Percentiles rank a stretch among this genome's conserved stretches.
phyloP scores from a whole-genome alignment of 78 protist genomes.

The Dictyostelium capitatum region DNA sequence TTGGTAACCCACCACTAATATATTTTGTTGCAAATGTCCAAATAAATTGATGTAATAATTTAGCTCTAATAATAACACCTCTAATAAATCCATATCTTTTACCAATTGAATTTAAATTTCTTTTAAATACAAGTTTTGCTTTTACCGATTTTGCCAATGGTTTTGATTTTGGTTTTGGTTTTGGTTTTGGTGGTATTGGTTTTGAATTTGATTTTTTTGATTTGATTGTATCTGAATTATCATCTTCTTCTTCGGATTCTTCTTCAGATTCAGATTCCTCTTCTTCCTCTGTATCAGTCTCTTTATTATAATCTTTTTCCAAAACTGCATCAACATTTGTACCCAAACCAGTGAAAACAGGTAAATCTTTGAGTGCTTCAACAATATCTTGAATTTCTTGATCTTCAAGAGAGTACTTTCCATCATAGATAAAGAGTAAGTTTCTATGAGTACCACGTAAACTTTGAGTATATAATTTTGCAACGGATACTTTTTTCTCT shows the following conservation, averaged over 20 bases:
- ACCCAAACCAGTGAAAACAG: background rate
- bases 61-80: background rate
- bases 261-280: too few relatives aligned
- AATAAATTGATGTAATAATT: slow-evolving; percentile 4
- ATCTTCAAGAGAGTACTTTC: background rate
- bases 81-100: slow-evolving; percentile 13
- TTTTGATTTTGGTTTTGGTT: background rate
- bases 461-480: background rate
- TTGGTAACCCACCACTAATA: background rate
- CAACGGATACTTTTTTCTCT: background rate
- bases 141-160: background rate
- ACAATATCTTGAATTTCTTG: background rate
- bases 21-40: background rate
- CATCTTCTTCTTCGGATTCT: background rate
- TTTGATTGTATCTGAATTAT: background rate
- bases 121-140: background rate
- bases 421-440: background rate
- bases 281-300: too few relatives aligned
- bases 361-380: slow-evolving; percentile 9
- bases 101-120: background rate
- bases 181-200: background rate
- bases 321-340: background rate
- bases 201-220: background rate
- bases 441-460: background rate
- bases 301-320: background rate